Evolutionary conservation across 2,329 filamentous ascomycete species (phyloP), one percentile per base, ranked within the genome.

Genomic region (Domatiomyces catenatus): DNA sequence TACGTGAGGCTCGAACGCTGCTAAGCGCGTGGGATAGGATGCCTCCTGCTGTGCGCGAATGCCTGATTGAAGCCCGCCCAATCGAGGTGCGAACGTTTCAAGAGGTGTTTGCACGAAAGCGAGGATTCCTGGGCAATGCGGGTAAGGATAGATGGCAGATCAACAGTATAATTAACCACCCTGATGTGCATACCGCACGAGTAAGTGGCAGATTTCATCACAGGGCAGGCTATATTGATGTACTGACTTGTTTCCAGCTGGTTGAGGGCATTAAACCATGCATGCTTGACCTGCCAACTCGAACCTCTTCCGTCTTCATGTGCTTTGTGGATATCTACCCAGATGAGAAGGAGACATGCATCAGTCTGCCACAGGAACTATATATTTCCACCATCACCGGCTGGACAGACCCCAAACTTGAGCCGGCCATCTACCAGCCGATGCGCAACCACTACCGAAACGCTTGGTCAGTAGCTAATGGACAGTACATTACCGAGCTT

Each of bases 361-460:
- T 49, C 15, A 49, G 48, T 26, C 39, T 49, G 10, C 19, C 32
- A 1, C 48, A 49, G 18, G 36, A 49, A 8, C 39, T 49, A 2
- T 49, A 49, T 22, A 44, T 49, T 7, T 49, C 48, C n/a, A 44
- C 48, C 32, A 44, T 44, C 20, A 44, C 48, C 26, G 48, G 48
- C 20, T 49, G 48, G 48, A 49, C 48, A 7, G 48, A 49, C 39
- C 48, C 48, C 4, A 44, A 43, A 6, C 39, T 49, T 15, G 48
- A 49, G 48, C 48, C 48, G 6, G 39, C n/a, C 15, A 49, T 49
- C 17, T 24, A 44, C n/a, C 48, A 49, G 22, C 48, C 32, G 12
- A 44, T 49, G 36, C 39, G 32, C 8, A 42, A 49, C 19, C 43
- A 44, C 39, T 49, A 49, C 32, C 17, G 22, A 19, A 18, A 49